Conservation (phyloP, 2,329 filamentous ascomycete genomes). For the Colletotrichum spaethianum region DNA sequence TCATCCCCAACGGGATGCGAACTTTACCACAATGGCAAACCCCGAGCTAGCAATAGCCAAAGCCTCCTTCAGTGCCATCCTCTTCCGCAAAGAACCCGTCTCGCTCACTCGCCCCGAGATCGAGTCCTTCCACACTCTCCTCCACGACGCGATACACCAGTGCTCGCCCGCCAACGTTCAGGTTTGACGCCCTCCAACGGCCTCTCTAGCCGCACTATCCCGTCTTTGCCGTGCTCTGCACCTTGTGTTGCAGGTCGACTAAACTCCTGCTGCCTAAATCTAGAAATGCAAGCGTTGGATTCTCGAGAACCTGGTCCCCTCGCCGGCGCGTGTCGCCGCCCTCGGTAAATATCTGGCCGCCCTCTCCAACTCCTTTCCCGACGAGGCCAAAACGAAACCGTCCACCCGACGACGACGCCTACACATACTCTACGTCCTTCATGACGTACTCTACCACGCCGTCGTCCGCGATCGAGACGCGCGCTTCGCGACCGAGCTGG, state of each 20-base stretch:
- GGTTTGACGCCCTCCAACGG: conserved; percentile 73
- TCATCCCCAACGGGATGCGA: conserved; percentile 17
- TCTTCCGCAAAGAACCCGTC: conserved; percentile 81
- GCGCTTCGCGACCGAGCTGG: conserved; percentile 69
- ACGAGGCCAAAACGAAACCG: conserved; percentile 49
- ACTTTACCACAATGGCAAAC: conserved; percentile 67
- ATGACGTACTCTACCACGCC: conserved; percentile 82
- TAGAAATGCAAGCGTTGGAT: conserved; percentile 94
- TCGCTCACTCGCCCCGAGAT: conserved; percentile 79
- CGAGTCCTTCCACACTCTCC: conserved; percentile 75
- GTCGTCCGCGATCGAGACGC: conserved; percentile 65
- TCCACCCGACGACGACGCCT: conserved; percentile 79
- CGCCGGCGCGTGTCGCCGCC: conserved; percentile 74
- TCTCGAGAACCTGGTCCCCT: conserved; percentile 78
- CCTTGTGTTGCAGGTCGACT: conserved; percentile 46
- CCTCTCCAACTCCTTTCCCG: conserved; percentile 72
- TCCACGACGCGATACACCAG: conserved; percentile 76
- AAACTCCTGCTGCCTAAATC: conserved; percentile 51
- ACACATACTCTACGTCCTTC: conserved; percentile 83
- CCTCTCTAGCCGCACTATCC: conserved; percentile 44
- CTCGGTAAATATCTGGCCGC: conserved; percentile 83
- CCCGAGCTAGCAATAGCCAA: conserved; percentile 84
- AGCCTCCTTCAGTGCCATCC: conserved; percentile 80
- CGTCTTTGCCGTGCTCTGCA: conserved; percentile 12
- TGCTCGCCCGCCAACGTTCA: conserved; percentile 88